Conservation (phyloP, 2,329 filamentous ascomycete genomes). For the Colletotrichum graminicola region DNA sequence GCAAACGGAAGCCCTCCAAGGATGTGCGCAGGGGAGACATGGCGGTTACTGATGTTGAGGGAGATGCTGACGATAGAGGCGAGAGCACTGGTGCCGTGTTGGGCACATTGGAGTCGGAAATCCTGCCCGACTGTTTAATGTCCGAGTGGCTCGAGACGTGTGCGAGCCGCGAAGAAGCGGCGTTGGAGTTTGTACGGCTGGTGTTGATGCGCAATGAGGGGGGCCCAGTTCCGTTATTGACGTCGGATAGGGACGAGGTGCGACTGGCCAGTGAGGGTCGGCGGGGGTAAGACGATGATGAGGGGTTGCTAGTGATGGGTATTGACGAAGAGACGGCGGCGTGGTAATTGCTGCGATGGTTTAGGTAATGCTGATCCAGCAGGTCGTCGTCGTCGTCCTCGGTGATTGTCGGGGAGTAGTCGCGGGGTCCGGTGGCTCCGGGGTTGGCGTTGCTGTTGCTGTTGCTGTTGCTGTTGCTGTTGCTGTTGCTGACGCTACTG, state of each 20-base stretch:
- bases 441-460: constrained; percentile 12
- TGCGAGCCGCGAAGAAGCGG: constrained; percentile 54
- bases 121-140: constrained; percentile 52
- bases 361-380: constrained; percentile 31
- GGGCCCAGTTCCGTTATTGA: constrained; percentile 45
- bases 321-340: constrained; percentile 43
- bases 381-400: constrained; percentile 64
- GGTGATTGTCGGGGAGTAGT: constrained; percentile 68
- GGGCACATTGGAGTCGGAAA: constrained; percentile 45
- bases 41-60: constrained; percentile 50
- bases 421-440: constrained; percentile 52
- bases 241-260: constrained; percentile 56
- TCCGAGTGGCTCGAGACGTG: constrained; percentile 63
- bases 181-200: constrained; percentile 45
- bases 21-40: constrained; percentile 70
- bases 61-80: constrained; percentile 50
- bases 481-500: constrained; percentile 44
- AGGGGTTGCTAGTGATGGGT: constrained; percentile 47
- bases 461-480: constrained; percentile 10
- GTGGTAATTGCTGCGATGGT: constrained; percentile 41
- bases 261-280: constrained; percentile 56
- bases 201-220: constrained; percentile 56
- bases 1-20: constrained; percentile 71
- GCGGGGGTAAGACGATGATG: constrained; percentile 44
- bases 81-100: constrained; percentile 48